Conservation (phyloP, 2,329 filamentous ascomycete species). For the Exophiala xenobiotica region DNA sequence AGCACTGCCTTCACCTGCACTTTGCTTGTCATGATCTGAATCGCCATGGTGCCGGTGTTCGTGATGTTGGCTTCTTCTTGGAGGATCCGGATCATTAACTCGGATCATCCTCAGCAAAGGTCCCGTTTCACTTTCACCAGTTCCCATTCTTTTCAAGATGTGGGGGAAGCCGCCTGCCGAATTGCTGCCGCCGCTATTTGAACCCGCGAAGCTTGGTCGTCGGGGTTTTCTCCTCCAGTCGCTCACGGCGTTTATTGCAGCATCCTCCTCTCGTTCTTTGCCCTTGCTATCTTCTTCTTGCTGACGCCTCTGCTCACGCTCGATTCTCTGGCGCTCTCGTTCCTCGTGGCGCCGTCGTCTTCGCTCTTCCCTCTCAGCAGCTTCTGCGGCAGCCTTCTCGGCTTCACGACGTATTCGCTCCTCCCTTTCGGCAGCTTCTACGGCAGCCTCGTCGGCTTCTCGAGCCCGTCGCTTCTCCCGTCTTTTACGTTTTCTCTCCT, state of each 20-base stretch:
- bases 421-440: no score
- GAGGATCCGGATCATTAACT: constrained; percentile 12
- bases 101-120: constrained; percentile 42
- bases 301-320: constrained; percentile 1
- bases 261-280: constrained; percentile 13
- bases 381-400: constrained; percentile 1
- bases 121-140: constrained; percentile 42
- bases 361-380: constrained; percentile 6
- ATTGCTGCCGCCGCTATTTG: constrained; percentile 19
- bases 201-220: constrained; percentile 21
- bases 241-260: constrained; percentile 4
- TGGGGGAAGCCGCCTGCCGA: constrained; percentile 13
- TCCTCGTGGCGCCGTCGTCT: constrained; percentile 13
- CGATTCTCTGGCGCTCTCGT: constrained; percentile 1
- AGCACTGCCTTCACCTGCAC: constrained; percentile 1
- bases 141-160: constrained; percentile 34
- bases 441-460: constrained; percentile 14
- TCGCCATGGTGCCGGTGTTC: constrained; percentile 5
- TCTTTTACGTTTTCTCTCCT: constrained; percentile 19
- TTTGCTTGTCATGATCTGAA: constrained; percentile 2
- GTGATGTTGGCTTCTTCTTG: constrained; percentile 11
- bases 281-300: constrained; percentile 11
- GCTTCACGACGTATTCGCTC: background rate
- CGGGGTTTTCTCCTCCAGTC: constrained; percentile 9
- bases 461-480: constrained; percentile 19